Conservation (phyloP, 2,329 filamentous ascomycete species). For the Cladophialophora exuberans region DNA sequence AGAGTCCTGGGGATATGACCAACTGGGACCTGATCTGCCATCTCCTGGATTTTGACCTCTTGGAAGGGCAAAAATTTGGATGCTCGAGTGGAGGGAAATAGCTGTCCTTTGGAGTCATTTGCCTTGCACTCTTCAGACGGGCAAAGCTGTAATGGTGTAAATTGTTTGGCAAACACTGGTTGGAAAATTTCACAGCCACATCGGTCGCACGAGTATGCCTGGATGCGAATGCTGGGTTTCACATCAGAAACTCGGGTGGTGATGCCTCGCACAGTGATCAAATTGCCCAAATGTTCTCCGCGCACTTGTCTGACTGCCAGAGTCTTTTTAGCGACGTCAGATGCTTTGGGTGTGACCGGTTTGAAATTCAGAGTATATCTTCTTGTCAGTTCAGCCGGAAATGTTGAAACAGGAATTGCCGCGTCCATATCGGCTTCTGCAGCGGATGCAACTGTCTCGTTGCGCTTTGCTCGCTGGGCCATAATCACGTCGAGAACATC, state of each 20-base stretch:
- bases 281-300: slow-evolving; percentile 86
- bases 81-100: slow-evolving; percentile 91
- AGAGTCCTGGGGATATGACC: slow-evolving; percentile 93
- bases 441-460: slow-evolving; percentile 72
- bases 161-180: slow-evolving; percentile 88
- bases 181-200: slow-evolving; percentile 98
- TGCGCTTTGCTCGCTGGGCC: slow-evolving; percentile 84
- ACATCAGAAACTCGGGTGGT: slow-evolving; percentile 95
- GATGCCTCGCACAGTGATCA: slow-evolving; percentile 94
- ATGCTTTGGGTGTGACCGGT: slow-evolving; percentile 74
- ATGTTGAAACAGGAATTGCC: slow-evolving; percentile 71
- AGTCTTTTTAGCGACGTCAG: slow-evolving; percentile 67
- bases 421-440: slow-evolving; percentile 69
- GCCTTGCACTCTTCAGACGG: slow-evolving; percentile 85
- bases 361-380: slow-evolving; percentile 97
- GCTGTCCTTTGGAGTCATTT: slow-evolving; percentile 90
- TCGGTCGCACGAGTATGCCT: slow-evolving; percentile 95
- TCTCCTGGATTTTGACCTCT: slow-evolving; percentile 97
- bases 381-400: slow-evolving; percentile 87
- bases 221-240: slow-evolving; percentile 96
- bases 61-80: slow-evolving; percentile 98
- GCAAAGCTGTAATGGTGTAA: slow-evolving; percentile 82
- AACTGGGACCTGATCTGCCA: slow-evolving; percentile 98
- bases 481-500: slow-evolving; percentile 97
- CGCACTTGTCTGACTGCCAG: slow-evolving; percentile 92